A percentile compares a stretch with the other conserved stretches of the same genome.
phyloP scores from a whole-genome alignment of 2,329 filamentous ascomycete genomes.

The Neocucurbitaria cava region DNA sequence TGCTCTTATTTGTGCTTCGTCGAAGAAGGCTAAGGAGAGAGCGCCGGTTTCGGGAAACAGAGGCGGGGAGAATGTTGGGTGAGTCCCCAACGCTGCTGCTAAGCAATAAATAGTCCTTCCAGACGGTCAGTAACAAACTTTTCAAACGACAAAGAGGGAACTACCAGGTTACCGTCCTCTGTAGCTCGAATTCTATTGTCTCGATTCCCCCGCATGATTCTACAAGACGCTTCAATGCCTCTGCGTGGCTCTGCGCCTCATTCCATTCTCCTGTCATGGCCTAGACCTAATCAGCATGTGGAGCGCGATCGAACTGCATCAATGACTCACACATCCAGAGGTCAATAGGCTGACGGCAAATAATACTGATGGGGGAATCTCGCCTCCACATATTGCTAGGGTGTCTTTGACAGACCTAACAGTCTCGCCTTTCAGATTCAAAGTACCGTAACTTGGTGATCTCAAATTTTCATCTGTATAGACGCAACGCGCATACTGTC shows the following conservation, averaged over 20 bases:
- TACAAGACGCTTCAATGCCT: slow-evolving; percentile 22
- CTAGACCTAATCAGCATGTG: neutral
- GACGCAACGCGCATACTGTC: slow-evolving; percentile 16
- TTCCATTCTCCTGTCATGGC: slow-evolving; percentile 16
- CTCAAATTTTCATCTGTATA: slow-evolving; percentile 16
- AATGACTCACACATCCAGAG: slow-evolving; percentile 28
- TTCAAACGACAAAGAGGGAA: neutral
- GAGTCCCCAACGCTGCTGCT: neutral
- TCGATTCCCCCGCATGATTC: slow-evolving; percentile 20
- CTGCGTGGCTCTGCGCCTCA: slow-evolving; percentile 22
- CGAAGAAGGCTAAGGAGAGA: slow-evolving; percentile 24
- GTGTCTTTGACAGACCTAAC: slow-evolving; percentile 24
- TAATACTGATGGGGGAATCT: slow-evolving; percentile 21
- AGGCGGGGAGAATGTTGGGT: slow-evolving; percentile 13
- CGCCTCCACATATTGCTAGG: slow-evolving; percentile 14
- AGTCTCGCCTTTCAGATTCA: slow-evolving; percentile 24
- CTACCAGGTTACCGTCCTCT: slow-evolving; percentile 25
- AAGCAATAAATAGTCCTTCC: neutral
- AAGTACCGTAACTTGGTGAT: slow-evolving; percentile 24
- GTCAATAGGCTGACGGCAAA: slow-evolving; percentile 23
- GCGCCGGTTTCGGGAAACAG: slow-evolving; percentile 4
- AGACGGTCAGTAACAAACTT: neutral
- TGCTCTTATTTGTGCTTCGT: slow-evolving; percentile 27
- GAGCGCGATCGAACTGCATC: no score
- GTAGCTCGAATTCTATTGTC: slow-evolving; percentile 24